Evolutionary conservation across 2,329 filamentous ascomycete genomes (phyloP).

Genomic region (Penicillium sp.): DNA sequence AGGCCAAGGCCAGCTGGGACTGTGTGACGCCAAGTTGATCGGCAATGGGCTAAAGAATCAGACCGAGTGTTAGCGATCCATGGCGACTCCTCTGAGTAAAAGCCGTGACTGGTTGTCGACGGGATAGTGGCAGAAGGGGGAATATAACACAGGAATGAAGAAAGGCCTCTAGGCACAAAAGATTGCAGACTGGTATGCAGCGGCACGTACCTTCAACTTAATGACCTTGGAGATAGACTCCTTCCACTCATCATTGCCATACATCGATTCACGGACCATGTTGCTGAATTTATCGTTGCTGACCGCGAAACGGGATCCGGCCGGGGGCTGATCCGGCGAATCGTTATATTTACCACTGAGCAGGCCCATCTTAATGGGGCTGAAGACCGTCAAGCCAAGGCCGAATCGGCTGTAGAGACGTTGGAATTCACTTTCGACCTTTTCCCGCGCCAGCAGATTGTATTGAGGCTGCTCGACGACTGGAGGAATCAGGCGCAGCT

Average conservation of each 20-base stretch:
- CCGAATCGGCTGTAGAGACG: conserved; percentile 57
- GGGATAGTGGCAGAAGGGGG: no score
- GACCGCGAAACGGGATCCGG: conserved; percentile 54
- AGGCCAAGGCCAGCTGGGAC: conserved; percentile 53
- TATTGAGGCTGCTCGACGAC: conserved; percentile 57
- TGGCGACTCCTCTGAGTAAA: no score
- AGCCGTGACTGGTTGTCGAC: no score
- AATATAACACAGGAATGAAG: no score
- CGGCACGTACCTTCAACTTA: not conserved
- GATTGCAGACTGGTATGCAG: not conserved
- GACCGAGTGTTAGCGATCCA: not conserved
- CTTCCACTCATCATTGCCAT: conserved; percentile 1
- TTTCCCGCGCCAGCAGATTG: conserved; percentile 57
- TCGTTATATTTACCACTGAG: conserved; percentile 64
- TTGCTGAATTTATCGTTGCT: conserved; percentile 30
- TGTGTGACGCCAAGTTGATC: conserved; percentile 47
- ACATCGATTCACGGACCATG: not conserved
- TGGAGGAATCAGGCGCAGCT: conserved; percentile 53
- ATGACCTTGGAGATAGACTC: not conserved
- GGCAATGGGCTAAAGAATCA: conserved; percentile 4
- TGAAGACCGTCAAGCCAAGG: conserved; percentile 59
- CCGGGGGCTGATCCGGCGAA: conserved; percentile 45
- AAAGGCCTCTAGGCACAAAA: not conserved
- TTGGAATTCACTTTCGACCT: conserved; percentile 57
- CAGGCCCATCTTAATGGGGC: conserved; percentile 56